Base-by-base conservation (phyloP, 305 asterid species). In the Euphrasia arctica region DNA sequence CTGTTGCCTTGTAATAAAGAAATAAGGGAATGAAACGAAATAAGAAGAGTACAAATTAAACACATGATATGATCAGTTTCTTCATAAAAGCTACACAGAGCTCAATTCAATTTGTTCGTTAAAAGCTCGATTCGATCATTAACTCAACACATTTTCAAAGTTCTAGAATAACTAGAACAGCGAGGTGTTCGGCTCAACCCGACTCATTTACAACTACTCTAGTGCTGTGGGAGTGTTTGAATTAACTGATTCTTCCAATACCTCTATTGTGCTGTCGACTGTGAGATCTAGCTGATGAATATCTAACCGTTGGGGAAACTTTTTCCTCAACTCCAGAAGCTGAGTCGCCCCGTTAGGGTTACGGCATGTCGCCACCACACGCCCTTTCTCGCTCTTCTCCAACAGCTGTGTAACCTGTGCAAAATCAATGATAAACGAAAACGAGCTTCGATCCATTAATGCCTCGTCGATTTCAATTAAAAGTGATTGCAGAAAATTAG, bases 321-420 rank as follows among this genome's bases (percentile, higher is more conserved):
- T 84, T 48, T 75, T 75, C 80, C 81, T 90, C 81, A 92, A 75
- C 34, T 82, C 88, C 72, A 74, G 71, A 59, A 89, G 92, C 76
- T 80, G 90, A 0, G 77, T 68, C 56, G 98, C 88, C 43, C 64
- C 82, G 48, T 64, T 75, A 64, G 98, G 97, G 71, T 79, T 79
- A 49, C 98, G 96, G 73, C 98, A 91, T 9, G 98, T 89, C 25
- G 96, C 98, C 64, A 89, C 80, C 31, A 92, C 89, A 11, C 71
- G 75, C 54, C 95, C 93, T 62, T 74, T 69, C 34, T 77, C 76
- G 34, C 70, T 81, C 60, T 74, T 83, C 85, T 87, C 96, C 65
- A 92, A 67, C 87, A 92, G 80, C 45, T 92, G 97, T 56, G 69
- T 89, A 58, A 87, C 98, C 98, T 92, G 72, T 4, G 58, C 34